These are phyloP conservation scores for Serendipita indica DNA, from an alignment of 768 basidiomycete genomes.

Conservation along the genomic window DNA sequence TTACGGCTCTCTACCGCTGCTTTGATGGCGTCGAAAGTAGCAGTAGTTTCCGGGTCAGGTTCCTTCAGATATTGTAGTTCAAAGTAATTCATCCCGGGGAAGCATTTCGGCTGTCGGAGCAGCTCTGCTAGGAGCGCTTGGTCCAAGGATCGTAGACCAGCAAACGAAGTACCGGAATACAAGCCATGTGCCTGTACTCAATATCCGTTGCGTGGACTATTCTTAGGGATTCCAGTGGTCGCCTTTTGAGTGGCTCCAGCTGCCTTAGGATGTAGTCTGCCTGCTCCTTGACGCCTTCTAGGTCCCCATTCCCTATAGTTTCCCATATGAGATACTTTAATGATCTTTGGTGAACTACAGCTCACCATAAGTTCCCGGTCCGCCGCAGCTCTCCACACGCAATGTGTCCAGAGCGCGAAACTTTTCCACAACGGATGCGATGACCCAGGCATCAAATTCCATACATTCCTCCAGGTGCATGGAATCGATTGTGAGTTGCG, in stretches of 20 bases:
- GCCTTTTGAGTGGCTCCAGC: not conserved
- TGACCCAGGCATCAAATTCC: not conserved
- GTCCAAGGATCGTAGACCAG: constrained; percentile 2
- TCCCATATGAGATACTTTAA: too few relatives aligned
- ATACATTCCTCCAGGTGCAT: not conserved
- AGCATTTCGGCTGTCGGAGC: not conserved
- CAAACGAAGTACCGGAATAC: not conserved
- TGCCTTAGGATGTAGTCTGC: too few relatives aligned
- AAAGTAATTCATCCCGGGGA: not conserved
- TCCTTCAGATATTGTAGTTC: constrained; percentile 5
- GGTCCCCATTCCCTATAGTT: too few relatives aligned
- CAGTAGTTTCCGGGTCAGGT: not conserved
- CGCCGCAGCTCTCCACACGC: not conserved
- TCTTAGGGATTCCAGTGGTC: not conserved
- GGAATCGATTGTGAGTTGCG: not conserved
- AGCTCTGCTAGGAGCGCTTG: constrained; percentile 2
- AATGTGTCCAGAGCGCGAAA: not conserved
- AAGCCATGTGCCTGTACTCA: not conserved
- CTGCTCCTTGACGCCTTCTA: too few relatives aligned
- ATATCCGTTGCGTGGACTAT: constrained; percentile 5
- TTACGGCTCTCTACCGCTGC: not conserved
- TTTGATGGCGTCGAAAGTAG: not conserved
- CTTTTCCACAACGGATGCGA: not conserved
- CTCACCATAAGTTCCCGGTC: not conserved
- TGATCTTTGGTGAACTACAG: not conserved